Base-by-base conservation (phyloP, 2,329 filamentous ascomycete species). In the Rutstroemia sydowiana region DNA sequence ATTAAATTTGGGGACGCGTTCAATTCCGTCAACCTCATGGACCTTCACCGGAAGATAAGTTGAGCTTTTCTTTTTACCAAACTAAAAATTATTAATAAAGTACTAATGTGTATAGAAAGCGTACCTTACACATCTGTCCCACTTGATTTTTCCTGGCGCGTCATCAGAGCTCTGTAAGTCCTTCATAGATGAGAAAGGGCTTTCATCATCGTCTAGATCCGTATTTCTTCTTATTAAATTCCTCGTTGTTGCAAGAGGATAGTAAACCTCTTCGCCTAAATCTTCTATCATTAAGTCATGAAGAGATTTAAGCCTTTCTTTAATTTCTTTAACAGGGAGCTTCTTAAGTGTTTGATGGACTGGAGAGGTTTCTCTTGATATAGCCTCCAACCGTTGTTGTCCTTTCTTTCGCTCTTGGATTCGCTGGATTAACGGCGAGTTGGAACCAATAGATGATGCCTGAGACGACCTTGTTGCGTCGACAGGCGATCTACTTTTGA, bases 1-100 rank as follows among this genome's bases (percentile, higher is more conserved):
- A 14, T 39, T 56, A 26, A 63, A 64, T 28, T 43, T 59, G 14
- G 63, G 63, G 23, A 62, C 58, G 16, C 55, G 55, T 18, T 57
- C 43, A 8, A 53, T 45, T 37, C 59, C 44, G 14, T 48, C 46
- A 34, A 32, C 41, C 5, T 42, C 36, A 14, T 59, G 44, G n/a
- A 23, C 18, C 20, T 48, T 56, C 28, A 56, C 53, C 14, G 39
- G 4, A 20, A 59, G 18, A 2, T 37, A 52, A 37, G 28, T 58
- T 13, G 45, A 45, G 2, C 52, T 21, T 26, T 54, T 59, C 26
- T 56, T 56, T 34, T 53, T 57, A 11, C 42, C 45, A 9, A 32
- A 39, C 59, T 61, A 43, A 4, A 18, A 14, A 14, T 8, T 13
- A 37, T 57, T 51, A 58, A 54, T 18, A 52, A 45, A 45, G 23